Evolutionary conservation across 2,329 filamentous ascomycete genomes (phyloP), one percentile per base, ranked within the genome.

Genomic region (Emmonsia crescens): DNA sequence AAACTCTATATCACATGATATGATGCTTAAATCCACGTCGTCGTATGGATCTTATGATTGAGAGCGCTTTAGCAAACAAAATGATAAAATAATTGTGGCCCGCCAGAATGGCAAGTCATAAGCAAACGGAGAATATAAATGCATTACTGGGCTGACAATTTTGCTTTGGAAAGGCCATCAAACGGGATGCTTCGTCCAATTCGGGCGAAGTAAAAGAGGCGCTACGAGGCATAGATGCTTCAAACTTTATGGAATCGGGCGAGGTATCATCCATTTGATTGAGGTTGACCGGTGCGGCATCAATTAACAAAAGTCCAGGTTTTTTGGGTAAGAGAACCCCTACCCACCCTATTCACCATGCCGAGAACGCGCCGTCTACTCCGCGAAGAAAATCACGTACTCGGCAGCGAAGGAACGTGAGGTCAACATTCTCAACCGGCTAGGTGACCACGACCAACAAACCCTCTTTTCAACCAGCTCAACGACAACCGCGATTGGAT

Each of bases 381-480:
- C 33, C 51, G 59, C 5, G 60, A 61, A 24, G 65, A 66, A 33
- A 67, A n/a, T 70, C 42, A 69, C 64, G 6, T 68, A 68, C 55
- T 60, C 64, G 4, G 54, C 31, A 16, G 62, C 60, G 12, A 58
- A 56, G 31, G 51, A 40, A 8, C 8, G 62, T 33, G 56, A 63
- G 46, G 57, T 48, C 57, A 64, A 61, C 36, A 61, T 64, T 33
- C 49, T 64, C 31, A 27, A 31, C n/a, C 49, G 51, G 51, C 42
- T 63, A 33, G 46, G 57, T 31, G 61, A 64, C 48, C 49, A 57
- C 16, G n/a, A 56, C 44, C 48, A 62, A 40, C 61, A 60, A 61
- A 8, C 55, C 36, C 36, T 56, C 6, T 65, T 65, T 61, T 62
- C 54, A 31, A 24, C 24, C 24, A n/a, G 16, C 24, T 65, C 1